Base-by-base conservation (phyloP, 345 rosid genomes). In the Lagerstroemia speciosa region DNA sequence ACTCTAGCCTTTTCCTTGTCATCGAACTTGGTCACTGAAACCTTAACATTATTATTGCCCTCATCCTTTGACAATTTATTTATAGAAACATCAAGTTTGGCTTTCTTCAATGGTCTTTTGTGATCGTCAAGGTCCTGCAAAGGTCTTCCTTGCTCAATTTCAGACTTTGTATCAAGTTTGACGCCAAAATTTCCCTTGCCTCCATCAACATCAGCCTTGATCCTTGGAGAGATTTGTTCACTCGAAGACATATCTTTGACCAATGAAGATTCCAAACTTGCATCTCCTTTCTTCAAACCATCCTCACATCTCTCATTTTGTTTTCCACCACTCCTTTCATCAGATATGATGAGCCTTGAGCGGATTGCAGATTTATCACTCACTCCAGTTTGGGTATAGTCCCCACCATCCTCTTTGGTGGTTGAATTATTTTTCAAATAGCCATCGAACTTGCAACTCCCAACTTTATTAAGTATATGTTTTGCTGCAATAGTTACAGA, bases 401-500 rank as follows among this genome's bases (percentile, higher is more conserved):
- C 83, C 40, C 36, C 73, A 32, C 33, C 62, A 8, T 37, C 69
- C 26, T 73, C 74, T 69, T 77, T 86, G 70, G 69, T 26, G 17
- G 32, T 61, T 32, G 69, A 68, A 70, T 68, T 71, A 72, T 64
- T 70, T 74, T 82, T 86, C 69, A 30, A 52, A 78, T 20, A 57
- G 69, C 31, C 72, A 45, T 30, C 34, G 19, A 78, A 36, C 62
- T 76, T 76, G 76, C 66, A 72, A 71, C 65, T 73, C 67, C 68
- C 70, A 40, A 43, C 71, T 81, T 67, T 81, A 78, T 88, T 93
- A 63, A 91, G 80, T 64, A 93, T 37, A 78, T 57, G 76, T 77
- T 89, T 79, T 67, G 73, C 99, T 93, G 93, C 89, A 84, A 74
- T 36, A 75, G 74, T 76, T 75, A 67, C 60, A 75, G 65, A 78